Base-by-base conservation (phyloP, 176 grass and related monocot genomes). In the Tillandsia fasciculata region DNA sequence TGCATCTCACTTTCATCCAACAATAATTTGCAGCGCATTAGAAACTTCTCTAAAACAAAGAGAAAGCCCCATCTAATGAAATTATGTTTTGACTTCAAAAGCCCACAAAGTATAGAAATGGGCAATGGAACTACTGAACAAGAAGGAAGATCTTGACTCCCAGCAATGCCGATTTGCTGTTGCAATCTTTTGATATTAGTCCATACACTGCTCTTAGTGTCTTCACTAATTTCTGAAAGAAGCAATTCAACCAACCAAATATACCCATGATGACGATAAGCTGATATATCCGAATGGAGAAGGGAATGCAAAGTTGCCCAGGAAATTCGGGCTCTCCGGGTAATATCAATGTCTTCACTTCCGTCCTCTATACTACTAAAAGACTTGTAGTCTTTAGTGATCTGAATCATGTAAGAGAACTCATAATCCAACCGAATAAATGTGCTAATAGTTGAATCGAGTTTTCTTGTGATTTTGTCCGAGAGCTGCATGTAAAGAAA, bases 241-340 rank as follows among this genome's bases (percentile, higher is more conserved):
- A 99, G 89, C 64, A 93, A 85, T 71, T 99, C 94, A 59, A 93
- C 89, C 69, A 99, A 74, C 89, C 94, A 99, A 74, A 93, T 90
- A 87, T 93, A 99, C 69, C 94, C 94, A 92, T 99, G 89, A 68
- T 99, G 94, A 53, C 89, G 91, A 64, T 85, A 90, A 74, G 89
- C 83, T 80, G 82, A 84, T 65, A 84, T 90, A 11, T 92, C 86
- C 28, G 89, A 87, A 70, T 93, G 89, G 78, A 99, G 87, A 70
- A 99, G 87, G 54, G 89, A 90, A 76, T 90, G 89, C 63, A 99
- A 81, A 11, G 87, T 93, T 66, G 82, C 76, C 89, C 89, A 93
- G 67, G 84, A 91, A 78, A 99, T 58, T 74, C 84, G 90, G 72
- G 87, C 87, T 76, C 86, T 85, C 49, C 79, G 53, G 26, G 68